Percentiles rank a stretch among this genome's conserved stretches.
These are phyloP conservation scores for Fomitopsis palustris DNA, from an alignment of 1,284 basidiomycete species.

Conservation along the genomic window DNA sequence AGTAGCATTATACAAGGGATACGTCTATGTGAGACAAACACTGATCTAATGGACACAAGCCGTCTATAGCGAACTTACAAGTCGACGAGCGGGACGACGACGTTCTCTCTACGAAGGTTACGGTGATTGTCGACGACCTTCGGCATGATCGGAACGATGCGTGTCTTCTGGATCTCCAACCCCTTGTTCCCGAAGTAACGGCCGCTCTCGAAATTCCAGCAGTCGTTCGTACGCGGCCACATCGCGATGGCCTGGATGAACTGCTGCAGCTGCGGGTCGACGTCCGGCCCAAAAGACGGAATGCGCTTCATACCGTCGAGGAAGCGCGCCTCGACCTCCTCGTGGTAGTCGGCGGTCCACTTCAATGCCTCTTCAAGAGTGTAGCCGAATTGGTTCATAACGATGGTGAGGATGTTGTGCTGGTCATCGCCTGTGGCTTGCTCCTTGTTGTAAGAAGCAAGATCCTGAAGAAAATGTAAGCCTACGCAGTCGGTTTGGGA, in stretches of 20 bases:
- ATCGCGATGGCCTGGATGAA: slow-evolving; percentile 27
- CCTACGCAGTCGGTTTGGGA: slow-evolving; percentile 16
- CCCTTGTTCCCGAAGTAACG: slow-evolving; percentile 34
- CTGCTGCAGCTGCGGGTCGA: slow-evolving; percentile 26
- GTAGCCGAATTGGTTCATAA: slow-evolving; percentile 10
- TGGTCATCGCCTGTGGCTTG: slow-evolving; percentile 22
- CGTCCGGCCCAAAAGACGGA: slow-evolving; percentile 13
- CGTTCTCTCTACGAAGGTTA: neutral
- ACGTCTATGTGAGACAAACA: neutral
- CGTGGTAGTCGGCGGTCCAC: slow-evolving; percentile 27
- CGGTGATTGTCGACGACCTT: neutral
- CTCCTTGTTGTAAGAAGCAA: slow-evolving; percentile 22
- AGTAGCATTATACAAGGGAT: no score
- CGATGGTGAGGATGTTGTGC: slow-evolving; percentile 17
- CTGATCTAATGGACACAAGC: no score
- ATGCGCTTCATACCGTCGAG: slow-evolving; percentile 18
- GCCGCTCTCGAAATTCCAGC: slow-evolving; percentile 34
- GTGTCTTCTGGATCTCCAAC: slow-evolving; percentile 17
- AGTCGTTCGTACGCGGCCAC: slow-evolving; percentile 28
- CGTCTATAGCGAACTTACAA: neutral
- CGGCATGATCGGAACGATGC: slow-evolving; percentile 10
- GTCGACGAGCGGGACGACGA: neutral
- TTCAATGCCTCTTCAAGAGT: slow-evolving; percentile 30
- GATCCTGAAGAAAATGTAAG: slow-evolving; percentile 19
- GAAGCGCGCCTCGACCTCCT: slow-evolving; percentile 24